Evolutionary conservation across 495 filamentous ascomycete species (phyloP), one percentile per base, ranked within the genome.

Genomic region (Aspergillus nanangensis): DNA sequence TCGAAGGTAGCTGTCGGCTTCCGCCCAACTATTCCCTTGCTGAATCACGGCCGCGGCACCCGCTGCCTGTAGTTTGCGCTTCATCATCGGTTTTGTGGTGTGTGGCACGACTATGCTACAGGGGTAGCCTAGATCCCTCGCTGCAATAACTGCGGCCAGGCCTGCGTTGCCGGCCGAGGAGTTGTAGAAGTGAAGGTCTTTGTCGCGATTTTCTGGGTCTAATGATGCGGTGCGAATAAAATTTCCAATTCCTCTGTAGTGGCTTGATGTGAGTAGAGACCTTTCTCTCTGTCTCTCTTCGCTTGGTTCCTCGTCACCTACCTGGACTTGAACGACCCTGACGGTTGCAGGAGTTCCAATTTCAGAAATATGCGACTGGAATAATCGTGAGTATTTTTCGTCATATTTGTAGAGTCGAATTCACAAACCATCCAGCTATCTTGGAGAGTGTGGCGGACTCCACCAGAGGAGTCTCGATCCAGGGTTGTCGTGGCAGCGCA

Each of bases 311-410:
- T n/a, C n/a, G n/a, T n/a, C n/a, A 48, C 52, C n/a, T 67, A 79
- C 74, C 89, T 81, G 9, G 90, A 93, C 63, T 96, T 97, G 77
- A 96, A 97, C 5, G 88, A 92, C 25, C 88, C 90, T 0, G 85
- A 85, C 2, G 92, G 92, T 56, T 97, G 92, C 43, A 92, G 78
- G 55, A 84, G 83, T 38, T 97, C 92, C 34, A 96, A 76, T 63
- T 97, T 97, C 56, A 97, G 83, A 62, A 84, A 91, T 57, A 97
- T 78, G 58, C 78, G 77, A 60, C 82, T 85, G 45, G 39, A 55
- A n/a, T n/a, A n/a, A n/a, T n/a, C n/a, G n/a, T n/a, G n/a, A n/a
- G n/a, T n/a, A n/a, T n/a, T n/a, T n/a, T n/a, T n/a, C n/a, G n/a
- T n/a, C n/a, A n/a, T n/a, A n/a, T n/a, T n/a, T n/a, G n/a, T n/a